A percentile compares a stretch with the other conserved stretches of the same genome.
Evolutionary conservation across 1,284 basidiomycete genomes (phyloP).

Genomic region (Leccinum solheimii): DNA sequence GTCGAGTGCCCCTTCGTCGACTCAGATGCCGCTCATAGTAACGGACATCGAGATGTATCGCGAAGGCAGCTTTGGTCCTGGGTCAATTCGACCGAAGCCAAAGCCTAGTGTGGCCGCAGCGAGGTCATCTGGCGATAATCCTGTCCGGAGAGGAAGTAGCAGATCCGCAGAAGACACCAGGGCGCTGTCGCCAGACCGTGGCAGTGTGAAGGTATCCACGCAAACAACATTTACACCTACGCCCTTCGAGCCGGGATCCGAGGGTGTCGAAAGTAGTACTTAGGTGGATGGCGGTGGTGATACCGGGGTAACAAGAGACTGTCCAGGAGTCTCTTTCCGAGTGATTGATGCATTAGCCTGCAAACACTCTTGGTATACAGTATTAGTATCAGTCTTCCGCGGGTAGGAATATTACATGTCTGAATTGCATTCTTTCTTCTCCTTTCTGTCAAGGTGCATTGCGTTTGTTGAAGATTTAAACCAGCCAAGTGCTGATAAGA

Average conservation of each 20-base stretch:
- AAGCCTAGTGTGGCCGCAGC: background rate
- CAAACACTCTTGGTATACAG: constrained; percentile 15
- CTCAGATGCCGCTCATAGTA: constrained; percentile 17
- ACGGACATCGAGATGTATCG: constrained; percentile 33
- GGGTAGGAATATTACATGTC: constrained; percentile 1
- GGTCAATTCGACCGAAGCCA: constrained; percentile 1
- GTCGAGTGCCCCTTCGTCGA: constrained; percentile 18
- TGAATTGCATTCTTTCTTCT: background rate
- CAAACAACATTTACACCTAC: constrained; percentile 39
- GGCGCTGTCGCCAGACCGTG: background rate
- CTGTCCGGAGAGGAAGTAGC: background rate
- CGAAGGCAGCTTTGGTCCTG: constrained; percentile 15
- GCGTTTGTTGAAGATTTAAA: constrained; percentile 5
- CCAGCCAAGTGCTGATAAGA: background rate
- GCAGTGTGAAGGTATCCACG: constrained; percentile 39
- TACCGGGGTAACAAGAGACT: background rate
- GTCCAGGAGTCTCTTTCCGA: background rate
- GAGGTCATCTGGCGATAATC: constrained; percentile 2
- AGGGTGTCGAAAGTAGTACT: constrained; percentile 12
- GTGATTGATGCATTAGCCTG: constrained; percentile 1
- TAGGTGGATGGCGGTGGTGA: background rate
- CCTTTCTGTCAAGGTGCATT: background rate
- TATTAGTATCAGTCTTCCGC: constrained; percentile 11
- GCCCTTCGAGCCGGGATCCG: constrained; percentile 30
- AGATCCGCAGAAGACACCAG: constrained; percentile 10